Evolutionary conservation across 31 red algal genomes (phyloP).

Genomic region (Bonnemaisonia californica): DNA sequence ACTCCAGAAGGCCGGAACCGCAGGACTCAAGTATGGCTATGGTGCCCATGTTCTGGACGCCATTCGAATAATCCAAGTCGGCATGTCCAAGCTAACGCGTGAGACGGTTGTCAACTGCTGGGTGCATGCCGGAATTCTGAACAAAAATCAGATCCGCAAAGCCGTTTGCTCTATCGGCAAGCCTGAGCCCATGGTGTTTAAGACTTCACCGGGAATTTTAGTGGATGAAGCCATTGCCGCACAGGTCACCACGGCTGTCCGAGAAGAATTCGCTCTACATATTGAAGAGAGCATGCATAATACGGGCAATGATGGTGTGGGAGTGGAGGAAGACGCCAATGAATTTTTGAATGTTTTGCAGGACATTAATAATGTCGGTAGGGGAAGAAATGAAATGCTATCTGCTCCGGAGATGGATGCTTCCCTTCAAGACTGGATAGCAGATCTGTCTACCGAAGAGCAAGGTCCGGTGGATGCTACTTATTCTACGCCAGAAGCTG

Average conservation of each 20-base stretch:
- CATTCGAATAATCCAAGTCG: neutral
- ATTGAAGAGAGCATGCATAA: neutral
- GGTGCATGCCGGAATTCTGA: slow-evolving; percentile 17
- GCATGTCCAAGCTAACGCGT: neutral
- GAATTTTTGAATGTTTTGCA: neutral
- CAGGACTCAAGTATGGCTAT: slow-evolving; percentile 24
- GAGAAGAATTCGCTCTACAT: neutral
- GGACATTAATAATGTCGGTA: too few relatives aligned
- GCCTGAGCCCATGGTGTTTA: neutral
- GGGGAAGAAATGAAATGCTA: too few relatives aligned
- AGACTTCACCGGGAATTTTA: neutral
- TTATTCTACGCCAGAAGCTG: too few relatives aligned
- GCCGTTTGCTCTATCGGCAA: neutral
- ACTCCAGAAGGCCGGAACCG: neutral
- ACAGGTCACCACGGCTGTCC: neutral
- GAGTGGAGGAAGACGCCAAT: neutral
- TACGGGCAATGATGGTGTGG: neutral
- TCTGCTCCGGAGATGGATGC: too few relatives aligned
- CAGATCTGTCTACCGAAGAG: too few relatives aligned
- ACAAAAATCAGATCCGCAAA: slow-evolving; percentile 2
- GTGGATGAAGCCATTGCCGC: too few relatives aligned
- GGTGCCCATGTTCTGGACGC: slow-evolving; percentile 27
- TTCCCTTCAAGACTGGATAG: too few relatives aligned
- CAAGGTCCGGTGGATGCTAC: too few relatives aligned
- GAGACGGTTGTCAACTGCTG: slow-evolving; percentile 1